Conservation (phyloP, 345 rosid genomes). For the Draba incana region DNA sequence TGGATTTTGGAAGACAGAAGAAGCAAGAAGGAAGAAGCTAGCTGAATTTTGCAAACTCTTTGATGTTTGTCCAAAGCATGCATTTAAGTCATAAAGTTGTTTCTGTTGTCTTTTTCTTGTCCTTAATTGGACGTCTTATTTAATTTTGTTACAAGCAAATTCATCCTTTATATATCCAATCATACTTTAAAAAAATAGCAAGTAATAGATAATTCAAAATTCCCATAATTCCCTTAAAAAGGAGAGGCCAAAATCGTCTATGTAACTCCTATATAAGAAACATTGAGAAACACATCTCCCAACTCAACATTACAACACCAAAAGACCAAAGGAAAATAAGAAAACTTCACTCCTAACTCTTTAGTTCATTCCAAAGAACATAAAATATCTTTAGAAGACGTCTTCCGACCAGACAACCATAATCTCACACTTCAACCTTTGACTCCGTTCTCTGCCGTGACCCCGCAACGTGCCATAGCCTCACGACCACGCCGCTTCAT, state of each 20-base stretch:
- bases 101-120: conserved; percentile 21
- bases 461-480: conserved; percentile 24
- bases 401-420: conserved; percentile 19
- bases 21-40: conserved; percentile 7
- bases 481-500: conserved; percentile 28
- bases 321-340: neutral
- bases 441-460: conserved; percentile 35
- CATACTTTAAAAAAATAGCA: neutral
- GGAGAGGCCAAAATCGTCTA: conserved; percentile 14
- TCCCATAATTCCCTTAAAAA: too few relatives aligned
- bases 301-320: conserved; percentile 4
- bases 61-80: conserved; percentile 21
- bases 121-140: neutral
- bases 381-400: too few relatives aligned
- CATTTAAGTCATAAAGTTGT: conserved; percentile 38
- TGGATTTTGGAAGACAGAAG: conserved; percentile 7
- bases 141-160: neutral
- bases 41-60: conserved; percentile 21
- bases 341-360: neutral
- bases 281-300: neutral
- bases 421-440: conserved; percentile 5
- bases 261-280: conserved; percentile 26
- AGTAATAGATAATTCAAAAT: neutral
- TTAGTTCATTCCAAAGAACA: neutral
- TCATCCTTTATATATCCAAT: conserved; percentile 8